These are phyloP conservation scores for Aspergillus hortae DNA, from an alignment of 2,329 filamentous ascomycete species.

Conservation along the genomic window DNA sequence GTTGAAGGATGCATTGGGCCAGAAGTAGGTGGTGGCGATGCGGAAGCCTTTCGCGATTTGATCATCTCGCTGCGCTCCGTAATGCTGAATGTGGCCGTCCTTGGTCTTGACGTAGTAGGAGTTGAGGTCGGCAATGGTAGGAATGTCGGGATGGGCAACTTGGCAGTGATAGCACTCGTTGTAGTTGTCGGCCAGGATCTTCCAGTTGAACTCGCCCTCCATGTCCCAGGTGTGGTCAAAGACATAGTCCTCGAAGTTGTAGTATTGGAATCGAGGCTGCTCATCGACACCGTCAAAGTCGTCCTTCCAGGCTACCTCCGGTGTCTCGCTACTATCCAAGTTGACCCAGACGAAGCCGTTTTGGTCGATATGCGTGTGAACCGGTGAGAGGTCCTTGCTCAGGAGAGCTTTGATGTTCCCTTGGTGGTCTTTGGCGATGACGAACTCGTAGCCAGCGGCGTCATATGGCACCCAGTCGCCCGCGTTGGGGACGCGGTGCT, in stretches of 20 bases:
- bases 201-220: constrained; percentile 59
- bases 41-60: constrained; percentile 47
- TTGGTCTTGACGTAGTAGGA: constrained; percentile 52
- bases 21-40: constrained; percentile 32
- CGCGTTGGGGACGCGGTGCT: constrained; percentile 46
- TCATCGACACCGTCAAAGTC: constrained; percentile 50
- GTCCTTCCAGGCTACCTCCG: constrained; percentile 52
- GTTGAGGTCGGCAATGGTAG: constrained; percentile 50
- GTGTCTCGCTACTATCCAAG: constrained; percentile 44
- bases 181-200: constrained; percentile 61
- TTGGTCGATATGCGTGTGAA: constrained; percentile 52
- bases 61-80: constrained; percentile 39
- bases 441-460: constrained; percentile 56
- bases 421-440: constrained; percentile 50
- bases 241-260: constrained; percentile 39
- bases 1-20: constrained; percentile 32
- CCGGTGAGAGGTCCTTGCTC: constrained; percentile 54
- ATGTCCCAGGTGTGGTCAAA: constrained; percentile 55
- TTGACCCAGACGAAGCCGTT: constrained; percentile 60
- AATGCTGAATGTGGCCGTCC: constrained; percentile 50
- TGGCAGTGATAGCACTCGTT: constrained; percentile 45
- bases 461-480: constrained; percentile 57
- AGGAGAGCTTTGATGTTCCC: constrained; percentile 57
- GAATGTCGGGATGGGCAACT: constrained; percentile 21
- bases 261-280: constrained; percentile 50